Evolutionary conservation across 805 yeast species (phyloP), one percentile per base, ranked within the genome.

Genomic region (Wickerhamomyces hampshirensis): DNA sequence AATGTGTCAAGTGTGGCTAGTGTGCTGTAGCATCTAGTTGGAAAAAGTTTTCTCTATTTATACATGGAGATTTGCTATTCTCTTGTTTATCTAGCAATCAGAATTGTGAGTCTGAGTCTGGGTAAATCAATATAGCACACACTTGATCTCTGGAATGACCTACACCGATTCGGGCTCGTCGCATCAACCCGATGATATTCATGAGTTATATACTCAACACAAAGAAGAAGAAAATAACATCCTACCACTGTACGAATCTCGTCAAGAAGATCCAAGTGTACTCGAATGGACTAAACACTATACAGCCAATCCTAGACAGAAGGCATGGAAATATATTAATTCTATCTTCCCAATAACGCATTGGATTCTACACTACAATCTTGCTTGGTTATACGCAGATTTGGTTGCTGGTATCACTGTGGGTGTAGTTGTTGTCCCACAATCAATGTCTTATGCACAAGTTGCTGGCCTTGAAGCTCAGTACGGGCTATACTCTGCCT

Each of bases 391-490:
- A 12, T 75, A 76, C 39, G 75, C 86, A 21, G 97, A 89, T 60
- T 59, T 89, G 44, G 79, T 88, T 38, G 96, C 97, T 2, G 97
- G 97, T 57, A 71, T 89, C 41, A 86, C 97, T 2, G 95, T 89
- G 15, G 97, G 97, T 30, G 78, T 84, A 43, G 96, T 89, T 14
- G 71, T 88, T 47, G 96, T 89, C 21, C 97, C 97, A 4, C 97
- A 89, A 61, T 80, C 93, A 4, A 89, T 89, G 97, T 88, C 96
- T 0, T 89, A 89, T 56, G 97, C 97, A 7, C 78, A 75, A 54
- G 65, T 89, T 43, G 97, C 97, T 5, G 79, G 84, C 5, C 70
- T 89, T 42, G 68, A 78, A 5, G 77, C 95, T 5, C 82, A 88
- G 58, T 89, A 80, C 51, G 97, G 97, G 33, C 72, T 89, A 31